A percentile compares a stretch with the other conserved stretches of the same genome.
Evolutionary conservation across 2,329 filamentous ascomycete genomes (phyloP).

Genomic region (Cryoendolithus antarcticus): DNA sequence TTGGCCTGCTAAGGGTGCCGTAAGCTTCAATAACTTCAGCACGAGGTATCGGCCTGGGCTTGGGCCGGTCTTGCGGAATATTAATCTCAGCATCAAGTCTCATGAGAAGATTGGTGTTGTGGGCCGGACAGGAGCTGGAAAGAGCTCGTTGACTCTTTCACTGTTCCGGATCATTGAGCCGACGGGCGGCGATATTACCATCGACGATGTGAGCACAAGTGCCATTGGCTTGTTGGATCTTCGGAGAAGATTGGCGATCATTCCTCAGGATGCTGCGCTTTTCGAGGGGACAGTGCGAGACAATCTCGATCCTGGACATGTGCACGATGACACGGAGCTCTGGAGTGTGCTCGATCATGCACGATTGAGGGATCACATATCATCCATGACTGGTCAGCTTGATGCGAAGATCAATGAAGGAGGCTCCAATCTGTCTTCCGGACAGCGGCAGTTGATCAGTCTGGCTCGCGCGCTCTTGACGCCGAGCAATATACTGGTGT

Average conservation of each 20-base stretch:
- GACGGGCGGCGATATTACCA: slow-evolving; percentile 67
- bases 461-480: slow-evolving; percentile 87
- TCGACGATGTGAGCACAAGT: slow-evolving; percentile 81
- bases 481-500: slow-evolving; percentile 89
- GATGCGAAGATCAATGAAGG: slow-evolving; percentile 89
- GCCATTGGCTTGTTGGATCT: slow-evolving; percentile 83
- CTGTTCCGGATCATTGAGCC: slow-evolving; percentile 95
- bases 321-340: slow-evolving; percentile 91
- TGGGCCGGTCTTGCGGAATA: slow-evolving; percentile 84
- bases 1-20: slow-evolving; percentile 81
- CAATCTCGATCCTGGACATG: slow-evolving; percentile 87
- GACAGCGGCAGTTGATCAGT: slow-evolving; percentile 87
- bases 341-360: slow-evolving; percentile 84
- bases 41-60: slow-evolving; percentile 82
- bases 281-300: slow-evolving; percentile 90
- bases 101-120: slow-evolving; percentile 98
- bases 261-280: slow-evolving; percentile 91
- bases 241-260: slow-evolving; percentile 81
- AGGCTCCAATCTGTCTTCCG: slow-evolving; percentile 90
- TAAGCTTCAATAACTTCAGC: slow-evolving; percentile 88
- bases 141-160: slow-evolving; percentile 83
- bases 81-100: slow-evolving; percentile 83
- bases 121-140: slow-evolving; percentile 88
- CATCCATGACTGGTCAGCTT: slow-evolving; percentile 74
- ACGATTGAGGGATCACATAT: slow-evolving; percentile 79